Evolutionary conservation across 305 asterid genomes (phyloP).

Genomic region (Fraxinus angustifolia): DNA sequence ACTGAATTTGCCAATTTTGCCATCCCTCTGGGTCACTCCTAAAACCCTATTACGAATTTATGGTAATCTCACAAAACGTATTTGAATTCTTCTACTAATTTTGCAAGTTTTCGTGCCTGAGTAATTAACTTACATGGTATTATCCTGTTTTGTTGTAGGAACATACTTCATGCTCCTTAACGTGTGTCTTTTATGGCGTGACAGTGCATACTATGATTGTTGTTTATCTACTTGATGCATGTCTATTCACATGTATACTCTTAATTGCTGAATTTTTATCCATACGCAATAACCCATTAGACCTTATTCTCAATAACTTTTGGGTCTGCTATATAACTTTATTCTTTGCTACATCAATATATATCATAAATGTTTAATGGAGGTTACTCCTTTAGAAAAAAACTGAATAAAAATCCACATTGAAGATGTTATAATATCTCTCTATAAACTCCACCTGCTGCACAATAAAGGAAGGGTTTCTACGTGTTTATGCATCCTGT

Average conservation of each 20-base stretch:
- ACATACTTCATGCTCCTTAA: neutral
- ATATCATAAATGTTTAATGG: neutral
- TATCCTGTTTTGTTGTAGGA: constrained; percentile 6
- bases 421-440: neutral
- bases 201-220: constrained; percentile 3
- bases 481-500: neutral
- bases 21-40: neutral
- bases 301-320: neutral
- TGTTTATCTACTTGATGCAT: neutral
- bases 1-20: neutral
- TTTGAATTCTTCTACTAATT: neutral
- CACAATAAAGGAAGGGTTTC: neutral
- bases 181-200: neutral
- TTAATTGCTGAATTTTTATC: neutral
- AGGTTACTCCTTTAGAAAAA: neutral
- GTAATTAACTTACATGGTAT: neutral
- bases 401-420: neutral
- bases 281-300: neutral
- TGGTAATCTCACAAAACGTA: neutral
- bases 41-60: neutral
- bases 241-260: neutral
- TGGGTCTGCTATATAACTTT: neutral
- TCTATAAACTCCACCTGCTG: neutral
- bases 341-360: neutral
- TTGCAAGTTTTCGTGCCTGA: neutral